These are phyloP conservation scores for Nicotiana attenuata DNA, from an alignment of 257 asterid genomes.

Conservation along the genomic window DNA sequence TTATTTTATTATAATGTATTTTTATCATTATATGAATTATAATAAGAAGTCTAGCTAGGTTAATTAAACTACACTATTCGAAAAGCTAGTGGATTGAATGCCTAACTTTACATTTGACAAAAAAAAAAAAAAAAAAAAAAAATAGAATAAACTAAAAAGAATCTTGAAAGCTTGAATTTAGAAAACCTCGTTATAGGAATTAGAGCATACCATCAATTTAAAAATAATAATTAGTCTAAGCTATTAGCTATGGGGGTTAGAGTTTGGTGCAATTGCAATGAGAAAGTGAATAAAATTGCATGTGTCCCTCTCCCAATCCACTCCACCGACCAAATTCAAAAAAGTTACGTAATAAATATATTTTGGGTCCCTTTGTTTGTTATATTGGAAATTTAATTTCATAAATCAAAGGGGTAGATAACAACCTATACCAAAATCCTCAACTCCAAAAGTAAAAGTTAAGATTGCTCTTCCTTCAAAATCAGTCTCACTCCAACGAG, in stretches of 20 bases:
- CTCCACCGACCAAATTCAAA: slow-evolving; percentile 27
- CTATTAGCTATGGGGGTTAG: background rate
- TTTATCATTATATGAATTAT: background rate
- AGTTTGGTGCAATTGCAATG: slow-evolving; percentile 2
- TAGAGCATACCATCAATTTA: background rate
- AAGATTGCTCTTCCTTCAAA: background rate
- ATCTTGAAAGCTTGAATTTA: background rate
- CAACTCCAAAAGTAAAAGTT: background rate
- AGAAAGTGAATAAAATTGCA: background rate
- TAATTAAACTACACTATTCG: background rate
- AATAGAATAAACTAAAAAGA: background rate
- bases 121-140: background rate
- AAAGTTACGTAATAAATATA: background rate
- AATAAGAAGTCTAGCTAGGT: background rate
- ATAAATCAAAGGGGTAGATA: background rate
- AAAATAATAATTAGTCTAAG: background rate
- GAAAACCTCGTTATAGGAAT: background rate
- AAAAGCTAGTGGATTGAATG: background rate
- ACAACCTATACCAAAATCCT: background rate
- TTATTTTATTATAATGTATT: background rate
- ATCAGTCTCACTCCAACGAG: background rate
- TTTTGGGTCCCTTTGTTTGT: background rate
- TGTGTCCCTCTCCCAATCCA: background rate
- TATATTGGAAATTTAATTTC: background rate
- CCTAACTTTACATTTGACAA: background rate